Conservation (phyloP, 805 yeast species). For the Teunomyces gatunensis region DNA sequence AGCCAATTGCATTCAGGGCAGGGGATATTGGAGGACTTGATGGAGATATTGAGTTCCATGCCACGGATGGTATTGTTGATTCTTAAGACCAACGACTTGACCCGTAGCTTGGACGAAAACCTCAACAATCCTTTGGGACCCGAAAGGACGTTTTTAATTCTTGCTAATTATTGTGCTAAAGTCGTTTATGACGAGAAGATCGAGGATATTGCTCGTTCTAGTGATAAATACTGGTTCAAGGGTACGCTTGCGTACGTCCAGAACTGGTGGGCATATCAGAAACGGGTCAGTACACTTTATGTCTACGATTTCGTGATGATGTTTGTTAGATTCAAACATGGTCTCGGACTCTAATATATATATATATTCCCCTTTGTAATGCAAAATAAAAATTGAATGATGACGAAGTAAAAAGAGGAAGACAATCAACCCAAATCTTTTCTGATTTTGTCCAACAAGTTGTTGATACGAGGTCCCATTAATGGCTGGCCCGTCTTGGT, state of each 20-base stretch:
- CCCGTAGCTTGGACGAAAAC: slow-evolving; percentile 83
- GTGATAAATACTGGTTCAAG: slow-evolving; percentile 17
- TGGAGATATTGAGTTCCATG: slow-evolving; percentile 72
- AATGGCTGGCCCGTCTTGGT: slow-evolving; percentile 83
- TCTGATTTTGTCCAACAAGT: slow-evolving; percentile 71
- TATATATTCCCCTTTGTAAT: slow-evolving; percentile 1
- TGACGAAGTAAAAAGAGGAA: background rate
- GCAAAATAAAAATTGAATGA: background rate
- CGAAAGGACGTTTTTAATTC: slow-evolving; percentile 80
- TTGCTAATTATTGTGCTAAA: slow-evolving; percentile 86
- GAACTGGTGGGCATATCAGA: slow-evolving; percentile 36
- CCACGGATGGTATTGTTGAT: slow-evolving; percentile 86
- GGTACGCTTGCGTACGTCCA: slow-evolving; percentile 15
- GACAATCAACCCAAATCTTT: slow-evolving; percentile 3
- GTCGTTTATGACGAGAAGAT: slow-evolving; percentile 69
- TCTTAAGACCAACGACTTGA: slow-evolving; percentile 89
- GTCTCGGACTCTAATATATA: slow-evolving; percentile 2
- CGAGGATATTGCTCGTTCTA: slow-evolving; percentile 31
- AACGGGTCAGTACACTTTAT: slow-evolving; percentile 28
- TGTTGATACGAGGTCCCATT: slow-evolving; percentile 85
- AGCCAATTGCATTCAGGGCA: slow-evolving; percentile 53
- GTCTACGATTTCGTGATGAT: slow-evolving; percentile 33
- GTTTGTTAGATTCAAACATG: slow-evolving; percentile 12
- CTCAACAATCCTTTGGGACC: slow-evolving; percentile 81
- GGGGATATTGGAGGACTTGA: slow-evolving; percentile 67